Base-by-base conservation (phyloP, 768 basidiomycete species). In the Trametes elegans region DNA sequence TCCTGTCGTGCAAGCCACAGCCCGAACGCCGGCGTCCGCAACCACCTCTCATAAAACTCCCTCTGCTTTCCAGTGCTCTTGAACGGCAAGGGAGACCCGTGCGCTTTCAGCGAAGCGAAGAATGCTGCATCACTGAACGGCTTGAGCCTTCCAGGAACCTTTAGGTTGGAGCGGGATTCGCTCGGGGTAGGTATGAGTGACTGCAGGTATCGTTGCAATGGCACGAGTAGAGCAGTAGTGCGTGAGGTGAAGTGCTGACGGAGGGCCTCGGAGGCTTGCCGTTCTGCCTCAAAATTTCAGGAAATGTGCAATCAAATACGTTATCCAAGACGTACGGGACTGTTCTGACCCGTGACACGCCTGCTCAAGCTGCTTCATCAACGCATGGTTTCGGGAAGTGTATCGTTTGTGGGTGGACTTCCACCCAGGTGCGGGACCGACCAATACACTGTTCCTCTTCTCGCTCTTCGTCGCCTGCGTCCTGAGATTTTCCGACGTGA, bases 171-270 rank as follows among this genome's bases (percentile, higher is more conserved):
- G 3, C 57, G 61, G 0, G 67, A 63, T 62, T 85, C 83, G 7
- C 75, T 70, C 6, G 83, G 86, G 18, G 83, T 79, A 54, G 91
- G 90, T 68, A 94, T 91, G 43, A 95, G 79, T 1, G 87, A 87
- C 56, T 90, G 88, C 36, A 98, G 84, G 74, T 98, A 98, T 60
- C 95, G 83, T 62, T 95, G 87, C 5, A 98, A 79, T 0, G 96
- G 96, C 2, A 90, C 86, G 19, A 98, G 81, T 57, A 98, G 77
- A 49, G 87, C 87, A 18, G 87, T 89, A 1, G 96, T 93, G 40
- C 95, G 80, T 35, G 88, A 82, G 49, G 84, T 84, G 68, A 98
- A 93, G 66, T 98, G 93, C 41, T 83, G 76, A 21, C 91, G 84
- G 11, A 96, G 75, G 49, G 73, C 78, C 48, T 83, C 80, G 49